phyloP scores from a whole-genome alignment of 805 yeast genomes.

The Yamadazyma paraphyllophila region DNA sequence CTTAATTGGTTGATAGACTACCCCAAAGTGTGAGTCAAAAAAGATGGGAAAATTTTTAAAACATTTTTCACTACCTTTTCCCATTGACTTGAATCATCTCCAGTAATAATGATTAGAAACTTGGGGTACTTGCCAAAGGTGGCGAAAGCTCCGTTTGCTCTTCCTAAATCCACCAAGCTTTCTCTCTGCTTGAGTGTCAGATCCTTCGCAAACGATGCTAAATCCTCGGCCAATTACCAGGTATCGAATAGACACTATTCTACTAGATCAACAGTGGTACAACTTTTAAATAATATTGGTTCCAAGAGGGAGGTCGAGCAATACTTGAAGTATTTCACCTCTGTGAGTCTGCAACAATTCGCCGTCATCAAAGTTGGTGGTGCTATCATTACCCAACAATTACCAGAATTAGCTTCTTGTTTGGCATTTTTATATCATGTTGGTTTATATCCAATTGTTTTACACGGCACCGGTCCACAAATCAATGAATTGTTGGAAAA shows the following conservation, averaged over 20 bases:
- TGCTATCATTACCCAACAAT: constrained; percentile 93
- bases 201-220: neutral
- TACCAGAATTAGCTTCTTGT: constrained; percentile 91
- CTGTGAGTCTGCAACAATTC: constrained; percentile 93
- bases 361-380: constrained; percentile 99
- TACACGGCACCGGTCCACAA: constrained; percentile 99
- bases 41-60: constrained; percentile 7
- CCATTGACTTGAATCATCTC: neutral
- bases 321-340: constrained; percentile 92
- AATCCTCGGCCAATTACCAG: neutral
- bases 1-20: constrained; percentile 29
- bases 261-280: constrained; percentile 94
- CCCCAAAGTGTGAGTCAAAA: constrained; percentile 13
- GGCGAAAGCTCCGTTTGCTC: neutral
- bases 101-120: neutral
- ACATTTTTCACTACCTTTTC: constrained; percentile 9
- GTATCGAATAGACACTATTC: constrained; percentile 31
- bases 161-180: neutral
- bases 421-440: constrained; percentile 95
- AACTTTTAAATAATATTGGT: constrained; percentile 91
- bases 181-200: neutral
- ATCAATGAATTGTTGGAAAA: constrained; percentile 90
- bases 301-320: constrained; percentile 98
- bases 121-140: constrained; percentile 2
- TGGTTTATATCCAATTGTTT: constrained; percentile 92